Evolutionary conservation across 768 basidiomycete species (phyloP), one percentile per base, ranked within the genome.

Genomic region (Hirschioporus abietinus): DNA sequence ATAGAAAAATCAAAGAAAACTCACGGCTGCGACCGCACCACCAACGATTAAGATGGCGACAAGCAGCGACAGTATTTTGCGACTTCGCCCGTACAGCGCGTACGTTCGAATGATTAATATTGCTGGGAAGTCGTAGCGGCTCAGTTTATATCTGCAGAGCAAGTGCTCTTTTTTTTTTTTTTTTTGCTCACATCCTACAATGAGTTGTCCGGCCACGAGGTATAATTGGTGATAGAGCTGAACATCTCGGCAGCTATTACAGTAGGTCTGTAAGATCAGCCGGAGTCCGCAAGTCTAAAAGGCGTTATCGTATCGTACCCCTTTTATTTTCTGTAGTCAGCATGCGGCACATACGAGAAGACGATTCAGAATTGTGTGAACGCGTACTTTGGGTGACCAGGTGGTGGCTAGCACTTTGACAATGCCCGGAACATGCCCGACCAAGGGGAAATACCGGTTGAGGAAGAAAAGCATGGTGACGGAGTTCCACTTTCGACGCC

Each of bases 51-150:
- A 52, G 42, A 52, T 52, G 42, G 12, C 4, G 20, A 52, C 5
- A 12, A 52, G 42, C 2, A 61, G 30, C 7, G 30, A 61, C 12
- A 61, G 60, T 25, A 61, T 61, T 18, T 24, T 15, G 15, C 60
- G 60, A 18, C 60, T 66, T 7, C 69, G 68, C n/a, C 66, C 67
- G 42, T 70, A 71, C 10, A 71, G 60, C 4, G 70, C 70, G 52
- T 68, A 67, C 1, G 70, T 71, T 1, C 69, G 67, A 6, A 71
- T 15, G n/a, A 70, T 67, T 7, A 69, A 66, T 66, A 71, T 69
- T 1, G 58, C 68, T 71, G 60, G 15, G 60, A n/a, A n/a, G n/a
- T n/a, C n/a, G n/a, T n/a, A n/a, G n/a, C n/a, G n/a, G n/a, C n/a
- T n/a, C n/a, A n/a, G n/a, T n/a, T n/a, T n/a, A n/a, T n/a, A n/a